These are phyloP conservation scores for Aureobasidium vineae DNA, from an alignment of 2,329 filamentous ascomycete genomes.

Conservation along the genomic window DNA sequence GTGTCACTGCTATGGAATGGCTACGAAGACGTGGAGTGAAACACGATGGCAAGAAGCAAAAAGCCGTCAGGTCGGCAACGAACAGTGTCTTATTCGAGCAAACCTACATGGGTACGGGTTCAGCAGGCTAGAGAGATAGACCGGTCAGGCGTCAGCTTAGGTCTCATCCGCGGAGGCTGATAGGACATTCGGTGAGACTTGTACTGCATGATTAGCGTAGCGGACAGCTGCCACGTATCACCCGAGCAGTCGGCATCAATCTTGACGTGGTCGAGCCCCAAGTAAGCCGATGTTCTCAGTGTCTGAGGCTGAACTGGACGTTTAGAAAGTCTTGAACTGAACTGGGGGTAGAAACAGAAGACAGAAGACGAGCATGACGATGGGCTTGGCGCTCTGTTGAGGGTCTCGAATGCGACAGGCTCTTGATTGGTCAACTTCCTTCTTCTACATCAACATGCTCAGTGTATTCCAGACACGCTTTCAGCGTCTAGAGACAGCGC, in stretches of 20 bases:
- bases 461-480: constrained; percentile 46
- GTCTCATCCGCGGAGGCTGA: not conserved
- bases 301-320: not conserved
- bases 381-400: constrained; percentile 11
- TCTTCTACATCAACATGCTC: constrained; percentile 40
- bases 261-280: not conserved
- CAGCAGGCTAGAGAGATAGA: not conserved
- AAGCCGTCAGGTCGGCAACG: not conserved
- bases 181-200: not conserved
- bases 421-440: constrained; percentile 23
- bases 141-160: not conserved
- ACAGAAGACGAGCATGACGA: not conserved
- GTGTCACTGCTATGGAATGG: constrained; percentile 3
- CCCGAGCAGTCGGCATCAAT: not conserved
- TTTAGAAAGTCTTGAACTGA: not conserved
- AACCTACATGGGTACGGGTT: not conserved
- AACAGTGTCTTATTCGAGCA: not conserved
- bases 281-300: not conserved
- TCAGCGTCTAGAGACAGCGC: constrained; percentile 48
- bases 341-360: not conserved
- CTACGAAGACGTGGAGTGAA: not conserved
- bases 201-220: constrained; percentile 15
- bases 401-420: not conserved
- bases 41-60: not conserved
- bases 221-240: not conserved